Base-by-base conservation (phyloP, 345 rosid genomes). In the Murraya paniculata region DNA sequence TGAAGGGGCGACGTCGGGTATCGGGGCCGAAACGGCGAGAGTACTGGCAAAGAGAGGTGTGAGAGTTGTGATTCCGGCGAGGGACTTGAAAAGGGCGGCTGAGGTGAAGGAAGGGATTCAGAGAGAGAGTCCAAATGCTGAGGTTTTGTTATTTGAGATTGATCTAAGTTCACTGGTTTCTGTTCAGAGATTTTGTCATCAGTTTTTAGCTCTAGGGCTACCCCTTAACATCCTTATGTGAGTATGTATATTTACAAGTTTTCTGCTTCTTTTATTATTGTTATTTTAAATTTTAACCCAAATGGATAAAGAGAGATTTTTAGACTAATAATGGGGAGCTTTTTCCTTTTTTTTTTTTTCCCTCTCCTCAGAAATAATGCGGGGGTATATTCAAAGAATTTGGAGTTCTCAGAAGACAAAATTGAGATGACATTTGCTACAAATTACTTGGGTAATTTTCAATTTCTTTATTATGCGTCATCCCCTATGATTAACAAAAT, bases 381-480 rank as follows among this genome's bases (percentile, higher is more conserved):
- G 2, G 99, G 99, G 24, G 81, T 90, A 35, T 93, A 81, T 89
- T 92, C 96, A 58, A 89, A 87, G 77, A 88, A 86, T 78, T 82
- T 95, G 87, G 97, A 95, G 86, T 95, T 91, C 82, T 93, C 99
- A 0, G 99, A 93, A 71, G 98, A 93, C 76, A 95, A 95, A 86
- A 88, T 93, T 67, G 98, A 95, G 88, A 87, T 95, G 90, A 93
- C 99, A 56, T 93, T 95, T 79, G 97, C 99, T 24, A 90, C 97
- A 56, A 95, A 93, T 78, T 95, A 90, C 85, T 64, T 95, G 62
- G 99, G 99, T 95, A 86, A 68, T 68, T 69, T 28, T 50, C 35
- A 57, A 18, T n/a, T 76, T 53, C 27, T 11, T 56, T 9, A 13
- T 16, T 59, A 24, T 50, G n/a, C 57, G 5, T 53, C 7, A 7